Base-by-base conservation (phyloP, 441 rosid genomes). In the Arabidopsis hybrid region DNA sequence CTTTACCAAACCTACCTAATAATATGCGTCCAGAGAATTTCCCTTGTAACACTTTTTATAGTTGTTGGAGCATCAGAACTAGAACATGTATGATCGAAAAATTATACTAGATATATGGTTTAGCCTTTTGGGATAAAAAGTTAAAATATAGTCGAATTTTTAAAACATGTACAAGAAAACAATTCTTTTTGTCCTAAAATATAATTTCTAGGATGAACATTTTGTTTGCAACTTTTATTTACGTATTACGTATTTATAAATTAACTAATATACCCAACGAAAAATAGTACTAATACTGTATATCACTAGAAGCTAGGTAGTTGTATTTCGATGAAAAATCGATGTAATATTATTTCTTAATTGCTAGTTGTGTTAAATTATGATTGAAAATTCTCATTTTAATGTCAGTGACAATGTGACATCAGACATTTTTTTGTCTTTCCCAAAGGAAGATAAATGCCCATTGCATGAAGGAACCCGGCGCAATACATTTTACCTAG, bases 1-100 rank as follows among this genome's bases (percentile, higher is more conserved):
- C 62, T 60, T 68, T 77, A 77, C 78, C 83, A 76, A 77, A 71
- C 49, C 40, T 51, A 74, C 83, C 83, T 21, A 21, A 21, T 73
- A 77, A 40, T 45, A 17, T 31, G 46, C 34, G 18, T 70, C 61
- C 67, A 64, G 12, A 63, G 47, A 39, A 21, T 32, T 47, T 2
- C 35, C 36, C 38, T 29, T 38, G 29, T 45, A 16, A 68, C 35
- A 43, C 32, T 26, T 11, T 55, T 35, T 21, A 6, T n/a, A 13
- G 51, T n/a, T 50, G 53, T 3, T 53, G 46, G 26, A 21, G 26
- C 26, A 21, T 21, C 26, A 21, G 26, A 21, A 21, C 26, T 21
- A 21, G 26, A 21, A 8, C 36, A 31, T 50, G 26, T 52, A 65
- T 65, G 12, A 47, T 18, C 10, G 5, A 36, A 52, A 49, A 21